phyloP scores from a whole-genome alignment of 2,329 filamentous ascomycete species.

The Alternaria solani region DNA sequence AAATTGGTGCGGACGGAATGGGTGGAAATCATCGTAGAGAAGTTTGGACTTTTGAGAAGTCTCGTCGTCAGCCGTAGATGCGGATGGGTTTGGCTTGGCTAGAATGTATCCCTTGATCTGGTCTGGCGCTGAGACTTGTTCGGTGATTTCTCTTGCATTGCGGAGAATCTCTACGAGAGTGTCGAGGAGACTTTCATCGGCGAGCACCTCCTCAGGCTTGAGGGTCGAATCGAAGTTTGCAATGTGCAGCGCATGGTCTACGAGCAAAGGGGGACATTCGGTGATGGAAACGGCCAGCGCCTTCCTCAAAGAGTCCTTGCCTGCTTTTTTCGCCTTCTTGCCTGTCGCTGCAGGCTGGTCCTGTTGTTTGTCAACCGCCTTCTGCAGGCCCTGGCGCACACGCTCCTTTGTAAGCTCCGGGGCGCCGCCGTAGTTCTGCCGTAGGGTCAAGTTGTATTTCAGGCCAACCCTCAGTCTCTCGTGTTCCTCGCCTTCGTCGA shows the following conservation, averaged over 20 bases:
- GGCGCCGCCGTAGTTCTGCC: constrained; percentile 82
- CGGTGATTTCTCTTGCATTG: constrained; percentile 73
- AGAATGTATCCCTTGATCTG: constrained; percentile 86
- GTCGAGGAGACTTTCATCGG: constrained; percentile 69
- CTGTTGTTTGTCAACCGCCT: constrained; percentile 67
- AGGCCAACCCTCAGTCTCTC: constrained; percentile 81
- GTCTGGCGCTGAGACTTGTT: constrained; percentile 71
- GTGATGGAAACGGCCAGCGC: constrained; percentile 84
- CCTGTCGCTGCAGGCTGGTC: constrained; percentile 57
- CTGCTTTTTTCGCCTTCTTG: constrained; percentile 77
- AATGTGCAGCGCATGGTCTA: constrained; percentile 82
- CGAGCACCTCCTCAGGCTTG: constrained; percentile 74
- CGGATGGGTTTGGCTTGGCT: constrained; percentile 64
- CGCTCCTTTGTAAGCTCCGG: constrained; percentile 78
- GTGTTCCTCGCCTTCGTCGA: constrained; percentile 81
- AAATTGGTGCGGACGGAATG: constrained; percentile 85
- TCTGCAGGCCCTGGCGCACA: constrained; percentile 72
- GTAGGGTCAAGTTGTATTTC: constrained; percentile 79
- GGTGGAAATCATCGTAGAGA: constrained; percentile 94
- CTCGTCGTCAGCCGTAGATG: constrained; percentile 49
- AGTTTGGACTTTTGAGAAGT: constrained; percentile 58
- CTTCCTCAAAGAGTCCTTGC: constrained; percentile 77
- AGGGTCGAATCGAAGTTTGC: constrained; percentile 73
- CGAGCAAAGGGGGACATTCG: constrained; percentile 84
- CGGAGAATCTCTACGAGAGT: constrained; percentile 72